Evolutionary conservation across 768 basidiomycete genomes (phyloP), one percentile per base, ranked within the genome.

Genomic region (Hygrophorus russula): DNA sequence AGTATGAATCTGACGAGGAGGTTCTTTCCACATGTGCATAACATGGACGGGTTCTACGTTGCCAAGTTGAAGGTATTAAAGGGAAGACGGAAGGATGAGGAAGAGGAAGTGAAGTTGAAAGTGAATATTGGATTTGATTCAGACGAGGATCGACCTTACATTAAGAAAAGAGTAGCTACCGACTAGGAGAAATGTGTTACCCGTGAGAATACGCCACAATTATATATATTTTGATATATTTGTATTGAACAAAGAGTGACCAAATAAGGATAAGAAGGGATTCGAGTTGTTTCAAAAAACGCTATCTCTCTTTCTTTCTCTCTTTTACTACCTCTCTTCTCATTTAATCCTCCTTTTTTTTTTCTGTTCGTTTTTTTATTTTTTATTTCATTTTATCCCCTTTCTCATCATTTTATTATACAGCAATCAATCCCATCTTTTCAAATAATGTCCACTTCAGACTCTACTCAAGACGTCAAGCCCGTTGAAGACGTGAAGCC

Each of bases 1-100:
- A 84, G 75, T 50, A 59, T 99, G 54, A 71, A 67, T 49, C 62
- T 94, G 50, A 96, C 96, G 14, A 69, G 91, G 52, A 69, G 96
- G 48, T 94, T 91, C 61, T 94, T 92, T 59, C 88, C 93, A 12
- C 93, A 97, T 62, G 92, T 96, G 53, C 93, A 97, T 66, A 99
- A 99, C 64, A 96, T 98, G 93, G 96, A 99, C 59, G 96, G 96
- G 4, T 99, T 99, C 73, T 99, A 75, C 61, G 93, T 98, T 44
- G 94, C 94, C 46, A 98, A 98, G 63, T 89, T 99, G 74, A 93
- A 87, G 63, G 82, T 98, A n/a, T n/a, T n/a, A 83, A 79, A 58
- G 87, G 78, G 62, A 73, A 82, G 46, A 57, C 65, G 38, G 92
- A 85, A 65, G 55, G 45, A 51, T 52, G 17, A 51, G 54, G 20